Evolutionary conservation across 257 asterid species (phyloP).

Genomic region (Pogostemon cablin): DNA sequence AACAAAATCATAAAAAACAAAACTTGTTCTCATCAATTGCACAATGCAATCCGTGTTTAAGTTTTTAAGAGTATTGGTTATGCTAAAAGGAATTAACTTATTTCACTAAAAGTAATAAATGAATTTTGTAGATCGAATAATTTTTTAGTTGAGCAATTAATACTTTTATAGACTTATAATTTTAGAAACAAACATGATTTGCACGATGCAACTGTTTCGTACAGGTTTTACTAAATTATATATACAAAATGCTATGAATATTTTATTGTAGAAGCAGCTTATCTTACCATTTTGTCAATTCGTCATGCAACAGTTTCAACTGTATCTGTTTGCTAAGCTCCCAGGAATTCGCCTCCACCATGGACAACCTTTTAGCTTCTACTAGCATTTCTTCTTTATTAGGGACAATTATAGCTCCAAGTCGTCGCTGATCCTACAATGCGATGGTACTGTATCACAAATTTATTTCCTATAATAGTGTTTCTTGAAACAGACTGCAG

Average conservation of each 20-base stretch:
- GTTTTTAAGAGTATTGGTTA: no score
- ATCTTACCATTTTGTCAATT: conserved; percentile 72
- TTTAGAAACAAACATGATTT: no score
- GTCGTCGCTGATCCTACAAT: conserved; percentile 85
- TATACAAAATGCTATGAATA: background rate
- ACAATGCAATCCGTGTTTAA: no score
- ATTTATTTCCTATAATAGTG: background rate
- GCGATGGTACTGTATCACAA: conserved; percentile 17
- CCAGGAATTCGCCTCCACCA: conserved; percentile 53
- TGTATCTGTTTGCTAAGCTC: conserved; percentile 66
- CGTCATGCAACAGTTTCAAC: conserved; percentile 56
- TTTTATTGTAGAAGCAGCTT: background rate
- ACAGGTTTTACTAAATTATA: no score
- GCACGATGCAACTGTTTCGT: no score
- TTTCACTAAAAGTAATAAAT: no score
- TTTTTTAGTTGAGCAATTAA: no score
- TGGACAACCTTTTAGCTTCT: conserved; percentile 64
- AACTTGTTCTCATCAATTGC: no score
- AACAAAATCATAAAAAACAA: background rate
- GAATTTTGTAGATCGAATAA: no score
- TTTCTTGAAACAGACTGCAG: conserved; percentile 18
- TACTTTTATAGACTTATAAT: no score
- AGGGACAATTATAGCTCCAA: conserved; percentile 85
- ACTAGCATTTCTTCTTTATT: conserved; percentile 69
- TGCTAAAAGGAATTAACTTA: no score